phyloP scores from a whole-genome alignment of 2,329 filamentous ascomycete species.

The Mycosphaerella sp. region DNA sequence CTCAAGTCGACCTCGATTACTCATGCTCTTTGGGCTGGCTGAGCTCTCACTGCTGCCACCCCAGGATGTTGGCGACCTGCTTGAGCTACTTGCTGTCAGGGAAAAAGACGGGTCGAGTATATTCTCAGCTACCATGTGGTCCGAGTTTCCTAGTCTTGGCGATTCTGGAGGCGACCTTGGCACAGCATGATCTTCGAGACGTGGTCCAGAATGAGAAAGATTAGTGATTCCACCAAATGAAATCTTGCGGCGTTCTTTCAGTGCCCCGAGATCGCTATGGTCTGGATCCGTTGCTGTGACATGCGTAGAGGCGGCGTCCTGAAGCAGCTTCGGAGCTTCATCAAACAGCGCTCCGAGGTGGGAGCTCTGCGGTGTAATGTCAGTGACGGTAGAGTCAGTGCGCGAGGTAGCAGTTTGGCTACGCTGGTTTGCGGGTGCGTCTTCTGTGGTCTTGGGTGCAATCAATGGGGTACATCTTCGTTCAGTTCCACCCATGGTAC shows the following conservation, averaged over 20 bases:
- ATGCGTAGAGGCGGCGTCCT: not conserved
- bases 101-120: not conserved
- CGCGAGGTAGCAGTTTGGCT: no score
- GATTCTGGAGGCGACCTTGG: no score
- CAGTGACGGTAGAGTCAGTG: no score
- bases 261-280: no score
- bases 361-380: no score
- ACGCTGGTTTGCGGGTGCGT: no score
- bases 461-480: no score
- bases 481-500: no score
- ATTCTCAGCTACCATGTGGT: not conserved
- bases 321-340: not conserved
- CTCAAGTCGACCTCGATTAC: constrained; percentile 7
- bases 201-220: not conserved
- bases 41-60: not conserved
- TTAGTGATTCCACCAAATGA: not conserved
- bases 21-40: not conserved
- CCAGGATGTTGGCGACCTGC: not conserved
- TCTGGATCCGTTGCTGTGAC: no score
- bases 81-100: not conserved
- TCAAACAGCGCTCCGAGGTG: no score
- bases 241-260: not conserved
- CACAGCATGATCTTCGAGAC: no score
- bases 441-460: no score
- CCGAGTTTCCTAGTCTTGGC: not conserved